Evolutionary conservation across 163 green algal genomes (phyloP).

Genomic region (Scenedesmus sp.): DNA sequence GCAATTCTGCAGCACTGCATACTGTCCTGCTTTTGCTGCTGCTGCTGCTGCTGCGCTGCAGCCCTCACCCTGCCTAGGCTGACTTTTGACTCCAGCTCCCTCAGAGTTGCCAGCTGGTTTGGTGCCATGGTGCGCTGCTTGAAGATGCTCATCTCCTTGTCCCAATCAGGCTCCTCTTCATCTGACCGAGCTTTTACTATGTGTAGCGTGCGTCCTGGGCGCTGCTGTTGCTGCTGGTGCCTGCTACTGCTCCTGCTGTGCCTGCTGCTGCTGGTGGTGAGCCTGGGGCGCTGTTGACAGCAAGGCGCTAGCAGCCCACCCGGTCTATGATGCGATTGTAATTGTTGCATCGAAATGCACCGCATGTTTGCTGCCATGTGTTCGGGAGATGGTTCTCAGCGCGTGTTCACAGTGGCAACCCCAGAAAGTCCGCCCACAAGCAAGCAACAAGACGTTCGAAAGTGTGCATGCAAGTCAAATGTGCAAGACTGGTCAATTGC

Average conservation of each 20-base stretch:
- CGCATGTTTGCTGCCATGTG: not conserved
- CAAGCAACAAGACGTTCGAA: not conserved
- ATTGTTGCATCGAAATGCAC: not conserved
- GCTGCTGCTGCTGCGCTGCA: not conserved
- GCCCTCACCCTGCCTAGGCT: slow-evolving; percentile 76
- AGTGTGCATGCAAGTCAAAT: not conserved
- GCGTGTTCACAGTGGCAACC: not conserved
- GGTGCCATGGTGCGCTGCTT: slow-evolving; percentile 81
- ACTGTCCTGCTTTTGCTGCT: not conserved
- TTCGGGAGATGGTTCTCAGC: not conserved
- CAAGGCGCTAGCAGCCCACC: not conserved
- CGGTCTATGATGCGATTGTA: not conserved
- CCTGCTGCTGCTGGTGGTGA: not conserved
- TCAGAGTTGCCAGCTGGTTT: slow-evolving; percentile 85
- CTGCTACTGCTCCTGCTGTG: slow-evolving; percentile 1
- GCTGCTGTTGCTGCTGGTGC: not conserved
- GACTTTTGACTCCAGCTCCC: slow-evolving; percentile 81
- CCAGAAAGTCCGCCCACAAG: not conserved
- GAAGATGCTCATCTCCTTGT: slow-evolving; percentile 90
- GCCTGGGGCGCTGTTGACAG: not conserved
- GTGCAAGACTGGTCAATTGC: not conserved
- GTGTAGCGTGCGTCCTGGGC: not conserved
- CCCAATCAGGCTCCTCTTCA: slow-evolving; percentile 84
- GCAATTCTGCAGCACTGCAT: not conserved
- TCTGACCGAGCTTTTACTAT: slow-evolving; percentile 29